Base-by-base conservation (phyloP, 2,329 filamentous ascomycete species). In the Venturia carpophila region DNA sequence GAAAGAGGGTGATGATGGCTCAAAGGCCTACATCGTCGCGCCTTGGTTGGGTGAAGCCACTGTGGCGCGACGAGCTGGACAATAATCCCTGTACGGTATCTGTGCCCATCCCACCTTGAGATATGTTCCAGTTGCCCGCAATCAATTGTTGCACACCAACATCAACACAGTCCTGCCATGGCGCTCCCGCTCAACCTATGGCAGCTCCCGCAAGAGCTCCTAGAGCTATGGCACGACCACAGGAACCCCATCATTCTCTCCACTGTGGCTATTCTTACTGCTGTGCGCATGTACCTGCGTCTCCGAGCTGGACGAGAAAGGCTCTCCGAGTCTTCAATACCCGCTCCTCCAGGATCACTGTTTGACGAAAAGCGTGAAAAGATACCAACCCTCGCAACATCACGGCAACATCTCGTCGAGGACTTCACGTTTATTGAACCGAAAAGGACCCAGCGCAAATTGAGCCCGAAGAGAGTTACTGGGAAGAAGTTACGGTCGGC, bases 381-480 rank as follows among this genome's bases (percentile, higher is more conserved):
- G 10, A 63, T 73, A 49, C 71, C 71, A 34, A 34, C 30, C 30
- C 3, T 34, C 30, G 30, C 6, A 34, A 34, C 6, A 34, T 34
- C 30, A 34, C 30, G 30, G 30, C 30, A 75, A 21, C 70, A 71
- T 42, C 71, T 73, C 66, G 70, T 71, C 1, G 72, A 75, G 62
- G 71, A 73, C 11, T 66, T 70, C 24, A 60, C 30, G 17, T 10
- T 13, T 17, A 41, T 37, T 10, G 37, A 49, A 41, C 66, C 45
- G 30, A 37, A 65, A 21, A 43, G 30, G 42, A 13, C 45, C 10
- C 41, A 37, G 43, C 41, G 69, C 69, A 41, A 67, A 64, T 15
- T 67, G 68, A 13, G 68, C 69, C 76, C 76, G 15, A 78, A 75
- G 68, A 76, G 70, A 19, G 74, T 78, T 5, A 74, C 73, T 45